Conservation (phyloP, 352 stramenopile species). For the Aphanomyces euteiches region DNA sequence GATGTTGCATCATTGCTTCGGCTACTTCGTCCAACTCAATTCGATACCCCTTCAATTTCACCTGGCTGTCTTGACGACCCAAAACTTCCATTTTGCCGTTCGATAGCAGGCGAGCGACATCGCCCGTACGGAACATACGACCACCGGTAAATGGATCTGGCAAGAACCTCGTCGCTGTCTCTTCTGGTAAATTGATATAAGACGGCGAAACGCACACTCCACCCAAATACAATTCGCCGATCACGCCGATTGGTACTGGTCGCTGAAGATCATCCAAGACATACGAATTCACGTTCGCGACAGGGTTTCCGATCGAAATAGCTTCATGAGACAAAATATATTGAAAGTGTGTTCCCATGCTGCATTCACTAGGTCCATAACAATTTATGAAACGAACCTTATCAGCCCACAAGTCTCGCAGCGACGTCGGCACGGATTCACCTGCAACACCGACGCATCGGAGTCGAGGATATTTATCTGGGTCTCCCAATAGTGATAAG, state of each 20-base stretch:
- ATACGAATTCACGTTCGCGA: slow-evolving; percentile 69
- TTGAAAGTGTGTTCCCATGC: background rate
- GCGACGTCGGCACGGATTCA: background rate
- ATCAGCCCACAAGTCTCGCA: background rate
- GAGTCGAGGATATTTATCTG: background rate
- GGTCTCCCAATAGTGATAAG: background rate
- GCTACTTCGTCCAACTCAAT: slow-evolving; percentile 91
- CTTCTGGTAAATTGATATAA: slow-evolving; percentile 76
- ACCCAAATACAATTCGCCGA: slow-evolving; percentile 82
- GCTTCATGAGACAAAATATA: background rate
- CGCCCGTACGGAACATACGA: slow-evolving; percentile 91
- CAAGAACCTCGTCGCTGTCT: slow-evolving; percentile 79
- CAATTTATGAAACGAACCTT: background rate
- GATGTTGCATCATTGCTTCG: slow-evolving; percentile 82
- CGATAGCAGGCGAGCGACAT: slow-evolving; percentile 86
- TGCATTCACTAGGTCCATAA: background rate
- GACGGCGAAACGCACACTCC: slow-evolving; percentile 80
- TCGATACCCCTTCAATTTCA: slow-evolving; percentile 94
- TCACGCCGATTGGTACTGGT: slow-evolving; percentile 56
- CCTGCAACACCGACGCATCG: background rate
- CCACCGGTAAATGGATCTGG: slow-evolving; percentile 57
- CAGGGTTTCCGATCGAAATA: slow-evolving; percentile 53
- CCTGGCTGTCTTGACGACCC: slow-evolving; percentile 93
- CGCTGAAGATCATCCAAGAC: slow-evolving; percentile 74
- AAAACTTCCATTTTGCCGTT: slow-evolving; percentile 91